Evolutionary conservation across 441 rosid species (phyloP), one percentile per base, ranked within the genome.

Genomic region (Syzygium syzygioides): DNA sequence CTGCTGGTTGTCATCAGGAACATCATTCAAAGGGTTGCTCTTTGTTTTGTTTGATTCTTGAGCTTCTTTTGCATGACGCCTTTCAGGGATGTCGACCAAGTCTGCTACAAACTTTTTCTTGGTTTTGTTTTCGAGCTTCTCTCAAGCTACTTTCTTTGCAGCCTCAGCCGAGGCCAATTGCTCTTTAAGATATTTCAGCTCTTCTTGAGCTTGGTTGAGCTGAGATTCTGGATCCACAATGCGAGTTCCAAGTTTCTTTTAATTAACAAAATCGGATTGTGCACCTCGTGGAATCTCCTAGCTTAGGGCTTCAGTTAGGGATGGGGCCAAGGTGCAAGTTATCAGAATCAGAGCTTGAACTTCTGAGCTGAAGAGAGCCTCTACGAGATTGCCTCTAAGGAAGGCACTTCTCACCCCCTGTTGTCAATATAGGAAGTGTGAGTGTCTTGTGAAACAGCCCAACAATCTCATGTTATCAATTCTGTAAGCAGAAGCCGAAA

Each of bases 151-250:
- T 84, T 93, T 95, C 95, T 94, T 97, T 85, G 97, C 97, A 90
- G 99, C 98, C 92, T 96, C 98, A 45, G 99, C 99, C 45, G 94
- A 94, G 83, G 89, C 94, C 91, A 97, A 86, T 93, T 96, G 99
- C n/a, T 93, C 93, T 91, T 96, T 97, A 88, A 97, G 93, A 90
- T 86, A 83, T 94, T 95, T 96, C 57, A 97, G 95, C 92, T 96
- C 99, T 71, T 91, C 93, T 89, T 96, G 99, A n/a, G 98, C 99
- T 88, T 96, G 99, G 89, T 95, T 97, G 71, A 97, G 96, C 91
- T 97, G 99, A 37, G 96, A 95, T 91, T 97, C 99, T 66, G 96
- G 93, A 91, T 95, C 97, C 1, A 96, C 96, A 91, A 97, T 95
- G 55, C 99, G 94, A 0, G 97, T 94, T 11, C 99, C 98, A 12